phyloP scores from a whole-genome alignment of 2,329 filamentous ascomycete genomes.

The Xylaria sp. region DNA sequence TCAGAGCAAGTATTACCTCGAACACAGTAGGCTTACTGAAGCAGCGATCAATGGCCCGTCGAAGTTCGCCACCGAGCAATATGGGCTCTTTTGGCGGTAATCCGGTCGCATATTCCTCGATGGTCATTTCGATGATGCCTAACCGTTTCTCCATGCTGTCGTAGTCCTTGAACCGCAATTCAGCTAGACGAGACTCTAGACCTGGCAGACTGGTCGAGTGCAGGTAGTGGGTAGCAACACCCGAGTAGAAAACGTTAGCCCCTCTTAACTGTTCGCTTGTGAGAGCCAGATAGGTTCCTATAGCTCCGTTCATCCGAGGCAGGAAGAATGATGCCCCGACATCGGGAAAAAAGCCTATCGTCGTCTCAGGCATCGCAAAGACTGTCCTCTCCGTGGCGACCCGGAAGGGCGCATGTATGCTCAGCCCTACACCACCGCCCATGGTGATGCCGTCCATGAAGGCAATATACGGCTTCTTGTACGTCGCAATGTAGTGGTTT shows the following conservation, averaged over 20 bases:
- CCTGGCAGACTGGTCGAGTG: conserved; percentile 87
- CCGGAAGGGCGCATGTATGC: conserved; percentile 92
- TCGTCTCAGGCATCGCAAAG: conserved; percentile 99
- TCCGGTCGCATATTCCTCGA: conserved; percentile 90
- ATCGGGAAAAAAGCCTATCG: conserved; percentile 98
- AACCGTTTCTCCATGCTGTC: conserved; percentile 72
- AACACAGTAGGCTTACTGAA: conserved; percentile 75
- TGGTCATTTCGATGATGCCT: conserved; percentile 81
- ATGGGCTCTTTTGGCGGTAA: conserved; percentile 80
- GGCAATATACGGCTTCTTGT: conserved; percentile 90
- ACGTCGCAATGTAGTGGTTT: conserved; percentile 94
- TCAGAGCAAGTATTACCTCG: conserved; percentile 76
- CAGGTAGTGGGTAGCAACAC: conserved; percentile 94
- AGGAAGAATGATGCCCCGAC: conserved; percentile 97
- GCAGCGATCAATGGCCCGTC: conserved; percentile 85
- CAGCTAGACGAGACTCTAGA: conserved; percentile 85
- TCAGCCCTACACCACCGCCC: conserved; percentile 95
- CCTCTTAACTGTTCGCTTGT: conserved; percentile 87
- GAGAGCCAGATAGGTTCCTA: conserved; percentile 92
- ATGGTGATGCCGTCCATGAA: conserved; percentile 99
- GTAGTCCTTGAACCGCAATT: conserved; percentile 88
- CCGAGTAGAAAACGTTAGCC: conserved; percentile 87
- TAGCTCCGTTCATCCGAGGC: conserved; percentile 83
- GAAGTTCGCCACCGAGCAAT: conserved; percentile 73
- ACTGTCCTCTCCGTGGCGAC: conserved; percentile 96